phyloP scores from a whole-genome alignment of 306 rosid species.

The Vigna trinervia region DNA sequence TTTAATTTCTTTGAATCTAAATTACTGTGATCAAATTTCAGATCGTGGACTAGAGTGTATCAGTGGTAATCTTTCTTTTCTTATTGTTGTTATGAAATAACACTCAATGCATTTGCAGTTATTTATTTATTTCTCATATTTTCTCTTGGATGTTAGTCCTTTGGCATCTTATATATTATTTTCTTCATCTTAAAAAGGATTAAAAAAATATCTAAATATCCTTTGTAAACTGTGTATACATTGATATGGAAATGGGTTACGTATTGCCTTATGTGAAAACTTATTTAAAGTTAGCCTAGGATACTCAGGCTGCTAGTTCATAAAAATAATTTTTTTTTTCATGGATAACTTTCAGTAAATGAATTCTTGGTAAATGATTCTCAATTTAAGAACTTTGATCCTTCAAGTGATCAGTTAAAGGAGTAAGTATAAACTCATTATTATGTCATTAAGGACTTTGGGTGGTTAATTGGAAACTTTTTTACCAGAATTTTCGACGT shows the following conservation, averaged over 20 bases:
- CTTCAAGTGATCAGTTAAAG: conserved; percentile 16
- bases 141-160: conserved; percentile 29
- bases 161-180: conserved; percentile 3
- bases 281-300: conserved; percentile 10
- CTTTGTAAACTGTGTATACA: conserved; percentile 23
- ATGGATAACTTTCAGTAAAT: not conserved
- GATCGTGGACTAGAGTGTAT: conserved; percentile 72
- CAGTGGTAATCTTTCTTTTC: conserved; percentile 60
- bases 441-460: not conserved
- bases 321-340: not conserved
- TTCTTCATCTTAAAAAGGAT: conserved; percentile 14
- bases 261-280: not conserved
- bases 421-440: not conserved
- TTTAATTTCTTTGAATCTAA: conserved; percentile 72
- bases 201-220: not conserved
- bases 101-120: not conserved
- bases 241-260: conserved; percentile 19
- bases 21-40: conserved; percentile 85
- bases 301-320: not conserved
- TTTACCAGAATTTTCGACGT: not conserved
- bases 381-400: conserved; percentile 28
- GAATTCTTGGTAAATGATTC: conserved; percentile 6
- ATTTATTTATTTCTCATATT: conserved; percentile 22
- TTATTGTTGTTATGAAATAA: conserved; percentile 7
- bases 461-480: not conserved